Percentiles rank a stretch among this genome's conserved stretches.
Conservation (phyloP, 1,284 basidiomycete species). For the Puccinia horiana region DNA sequence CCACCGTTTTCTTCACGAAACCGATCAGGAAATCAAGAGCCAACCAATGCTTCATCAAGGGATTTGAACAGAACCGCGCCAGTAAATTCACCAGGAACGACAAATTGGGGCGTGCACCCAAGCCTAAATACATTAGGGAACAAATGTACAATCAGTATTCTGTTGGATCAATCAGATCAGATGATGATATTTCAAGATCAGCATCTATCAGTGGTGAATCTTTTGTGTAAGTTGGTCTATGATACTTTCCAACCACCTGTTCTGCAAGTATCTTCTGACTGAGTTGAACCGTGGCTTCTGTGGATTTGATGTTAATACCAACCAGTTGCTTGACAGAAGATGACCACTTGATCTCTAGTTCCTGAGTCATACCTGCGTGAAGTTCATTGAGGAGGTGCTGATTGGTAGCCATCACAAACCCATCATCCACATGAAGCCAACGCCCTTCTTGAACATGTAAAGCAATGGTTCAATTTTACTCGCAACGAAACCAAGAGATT, state of each 20-base stretch:
- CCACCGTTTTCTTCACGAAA: neutral
- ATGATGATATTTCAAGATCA: neutral
- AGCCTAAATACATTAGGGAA: neutral
- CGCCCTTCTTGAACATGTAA: neutral
- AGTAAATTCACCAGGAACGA: neutral
- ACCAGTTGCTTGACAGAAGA: neutral
- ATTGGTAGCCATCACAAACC: neutral
- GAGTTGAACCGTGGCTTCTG: neutral
- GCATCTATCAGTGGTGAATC: neutral
- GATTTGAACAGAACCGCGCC: neutral
- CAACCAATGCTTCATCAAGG: neutral
- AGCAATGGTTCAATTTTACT: neutral
- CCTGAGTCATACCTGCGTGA: neutral
- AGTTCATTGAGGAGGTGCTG: neutral
- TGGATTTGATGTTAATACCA: neutral
- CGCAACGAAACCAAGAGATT: neutral
- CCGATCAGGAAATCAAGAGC: neutral
- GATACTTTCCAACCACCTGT: neutral
- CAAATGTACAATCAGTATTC: neutral
- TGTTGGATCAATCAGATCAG: neutral
- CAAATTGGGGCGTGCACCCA: neutral
- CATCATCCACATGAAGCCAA: slow-evolving; percentile 8
- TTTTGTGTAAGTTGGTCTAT: too few species aligned
- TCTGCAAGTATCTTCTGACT: neutral
- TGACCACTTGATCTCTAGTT: neutral